Evolutionary conservation across 495 filamentous ascomycete genomes (phyloP).

Genomic region (Trichoderma virens): DNA sequence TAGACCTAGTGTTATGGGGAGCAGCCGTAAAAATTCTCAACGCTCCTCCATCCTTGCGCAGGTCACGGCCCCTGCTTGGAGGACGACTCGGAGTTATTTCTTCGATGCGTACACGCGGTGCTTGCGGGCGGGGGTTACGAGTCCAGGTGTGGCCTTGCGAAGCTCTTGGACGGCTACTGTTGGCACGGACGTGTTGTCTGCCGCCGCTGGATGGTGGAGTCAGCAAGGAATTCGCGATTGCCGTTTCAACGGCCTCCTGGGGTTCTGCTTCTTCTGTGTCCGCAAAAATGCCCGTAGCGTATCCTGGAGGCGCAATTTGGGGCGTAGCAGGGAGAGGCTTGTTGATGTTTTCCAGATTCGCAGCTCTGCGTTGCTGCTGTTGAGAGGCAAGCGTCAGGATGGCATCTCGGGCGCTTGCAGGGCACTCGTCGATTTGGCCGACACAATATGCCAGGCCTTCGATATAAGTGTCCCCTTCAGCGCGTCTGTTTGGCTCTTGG

Average conservation of each 20-base stretch:
- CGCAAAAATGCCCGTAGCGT: neutral
- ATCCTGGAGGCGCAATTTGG: neutral
- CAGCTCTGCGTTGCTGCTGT: neutral
- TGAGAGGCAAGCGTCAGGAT: neutral
- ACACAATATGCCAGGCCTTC: conserved; percentile 8
- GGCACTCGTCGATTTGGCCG: conserved; percentile 6
- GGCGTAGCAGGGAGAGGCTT: conserved; percentile 2
- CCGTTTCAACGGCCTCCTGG: too few species aligned
- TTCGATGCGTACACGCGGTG: too few species aligned
- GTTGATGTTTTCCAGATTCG: neutral
- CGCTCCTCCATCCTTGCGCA: too few species aligned
- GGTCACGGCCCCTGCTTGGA: too few species aligned
- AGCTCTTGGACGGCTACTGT: neutral
- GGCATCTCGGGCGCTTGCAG: neutral
- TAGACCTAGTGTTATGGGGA: too few species aligned
- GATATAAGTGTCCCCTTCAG: neutral
- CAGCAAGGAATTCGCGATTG: neutral
- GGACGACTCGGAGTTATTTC: too few species aligned
- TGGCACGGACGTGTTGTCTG: neutral
- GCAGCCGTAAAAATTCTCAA: too few species aligned
- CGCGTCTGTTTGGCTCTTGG: neutral
- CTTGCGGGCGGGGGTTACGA: too few species aligned
- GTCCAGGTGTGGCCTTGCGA: too few species aligned
- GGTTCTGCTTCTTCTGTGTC: too few species aligned
- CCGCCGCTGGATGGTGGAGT: neutral